Evolutionary conservation across 2,329 filamentous ascomycete species (phyloP), one percentile per base, ranked within the genome.

Genomic region (Aureobasidium subglaciale): DNA sequence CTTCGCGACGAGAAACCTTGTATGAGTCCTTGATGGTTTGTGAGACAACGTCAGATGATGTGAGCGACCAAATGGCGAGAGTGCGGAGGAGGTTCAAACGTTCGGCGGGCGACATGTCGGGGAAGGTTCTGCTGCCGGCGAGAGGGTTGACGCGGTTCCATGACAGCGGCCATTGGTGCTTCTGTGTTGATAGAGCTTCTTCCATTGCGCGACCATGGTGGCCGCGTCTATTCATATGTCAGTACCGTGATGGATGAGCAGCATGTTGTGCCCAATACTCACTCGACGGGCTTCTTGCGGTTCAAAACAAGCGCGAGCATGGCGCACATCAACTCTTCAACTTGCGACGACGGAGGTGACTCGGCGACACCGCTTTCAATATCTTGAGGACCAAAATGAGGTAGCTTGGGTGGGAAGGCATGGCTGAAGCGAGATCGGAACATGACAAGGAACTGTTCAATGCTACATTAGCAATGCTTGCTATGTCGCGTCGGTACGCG

Each of bases 251-350:
- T 30, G 11, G 13, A 10, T 6, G 25, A 15, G 18, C 8, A 10
- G 5, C 37, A 18, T n/a, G 24, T 15, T 25, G 25, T 20, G 16
- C n/a, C 46, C 13, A 7, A 27, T 10, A 48, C 57, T 73, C 82
- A 97, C 93, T 99, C 96, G 69, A 97, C 88, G 74, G 96, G 91
- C 70, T 99, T 96, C 78, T 99, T 97, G 71, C 93, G 86, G 72
- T 99, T 99, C 66, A 99, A 78, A 55, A 96, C 82, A 64, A 99
- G 78, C 29, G 88, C 86, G 41, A 99, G 77, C 62, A 99, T 74
- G 60, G 90, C 90, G 76, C 95, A 99, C 24, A 99, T 78, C 57
- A 99, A 83, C 63, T 85, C 82, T 75, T 97, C 92, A 43, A 88
- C 85, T 67, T 91, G 86, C 65, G 95, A 86, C 64, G 90, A 89